Percentiles rank a stretch among this genome's conserved stretches.
Conservation (phyloP, 2,329 filamentous ascomycete species). For the Botrytis elliptica region DNA sequence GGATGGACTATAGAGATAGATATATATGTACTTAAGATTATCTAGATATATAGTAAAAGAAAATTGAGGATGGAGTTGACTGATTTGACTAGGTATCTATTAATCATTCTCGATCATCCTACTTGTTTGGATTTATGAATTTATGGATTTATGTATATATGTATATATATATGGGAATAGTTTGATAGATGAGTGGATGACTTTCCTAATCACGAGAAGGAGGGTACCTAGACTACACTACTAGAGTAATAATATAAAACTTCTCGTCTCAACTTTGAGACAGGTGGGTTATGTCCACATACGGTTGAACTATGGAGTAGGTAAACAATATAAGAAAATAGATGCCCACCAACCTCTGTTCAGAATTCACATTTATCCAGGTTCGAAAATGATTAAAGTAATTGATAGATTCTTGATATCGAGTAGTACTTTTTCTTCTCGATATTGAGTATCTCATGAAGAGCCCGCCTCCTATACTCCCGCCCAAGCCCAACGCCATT, state of each 20-base stretch:
- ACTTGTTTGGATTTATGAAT: too few relatives aligned
- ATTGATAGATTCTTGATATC: slow-evolving; percentile 3
- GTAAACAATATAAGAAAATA: not conserved
- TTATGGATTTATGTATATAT: not conserved
- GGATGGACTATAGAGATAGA: too few relatives aligned
- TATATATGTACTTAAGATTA: too few relatives aligned
- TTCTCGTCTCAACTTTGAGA: not conserved
- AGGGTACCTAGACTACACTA: not conserved
- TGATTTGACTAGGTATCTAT: too few relatives aligned
- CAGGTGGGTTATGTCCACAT: not conserved
- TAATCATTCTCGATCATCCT: too few relatives aligned
- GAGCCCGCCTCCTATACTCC: slow-evolving; percentile 1
- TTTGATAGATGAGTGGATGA: not conserved
- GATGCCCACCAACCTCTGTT: not conserved
- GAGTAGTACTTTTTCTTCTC: not conserved
- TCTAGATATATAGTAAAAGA: too few relatives aligned
- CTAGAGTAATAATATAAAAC: not conserved
- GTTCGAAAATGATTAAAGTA: not conserved
- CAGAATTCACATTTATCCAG: not conserved
- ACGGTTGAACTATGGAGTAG: not conserved
- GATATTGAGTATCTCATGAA: not conserved
- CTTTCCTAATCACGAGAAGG: not conserved
- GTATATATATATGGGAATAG: not conserved
- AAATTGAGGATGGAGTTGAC: too few relatives aligned
- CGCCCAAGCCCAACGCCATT: not conserved